A percentile compares a stretch with the other conserved stretches of the same genome.
Conservation (phyloP, 495 filamentous ascomycete species). For the Aspergillus taichungensis region DNA sequence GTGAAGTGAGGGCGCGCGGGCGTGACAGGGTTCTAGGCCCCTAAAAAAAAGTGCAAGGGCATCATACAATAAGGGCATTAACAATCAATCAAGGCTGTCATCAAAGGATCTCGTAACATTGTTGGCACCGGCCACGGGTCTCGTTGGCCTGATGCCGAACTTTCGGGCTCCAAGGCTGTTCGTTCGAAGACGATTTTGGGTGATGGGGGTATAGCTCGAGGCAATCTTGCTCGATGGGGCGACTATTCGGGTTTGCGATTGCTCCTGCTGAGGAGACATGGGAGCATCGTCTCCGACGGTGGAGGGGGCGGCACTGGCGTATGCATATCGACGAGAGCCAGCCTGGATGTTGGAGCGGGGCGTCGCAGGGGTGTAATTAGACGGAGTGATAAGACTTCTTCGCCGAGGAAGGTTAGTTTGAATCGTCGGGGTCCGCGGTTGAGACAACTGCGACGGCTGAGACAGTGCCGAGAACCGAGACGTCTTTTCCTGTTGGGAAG, state of each 20-base stretch:
- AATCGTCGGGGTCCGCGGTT: conserved; percentile 34
- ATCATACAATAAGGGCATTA: background rate
- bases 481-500: conserved; percentile 17
- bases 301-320: conserved; percentile 20
- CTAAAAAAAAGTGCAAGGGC: background rate
- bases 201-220: conserved; percentile 35
- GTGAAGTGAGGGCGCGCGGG: background rate
- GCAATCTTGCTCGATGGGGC: conserved; percentile 32
- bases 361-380: conserved; percentile 31
- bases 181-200: conserved; percentile 29
- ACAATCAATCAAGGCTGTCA: conserved; percentile 29
- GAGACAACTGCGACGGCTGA: conserved; percentile 18
- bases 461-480: conserved; percentile 11
- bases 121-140: conserved; percentile 22
- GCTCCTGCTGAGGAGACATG: conserved; percentile 15
- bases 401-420: conserved; percentile 35
- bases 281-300: conserved; percentile 17
- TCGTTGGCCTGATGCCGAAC: conserved; percentile 25
- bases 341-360: conserved; percentile 36
- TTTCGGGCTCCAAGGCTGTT: conserved; percentile 34
- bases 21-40: background rate
- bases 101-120: conserved; percentile 23
- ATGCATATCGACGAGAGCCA: conserved; percentile 39
- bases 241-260: conserved; percentile 28
- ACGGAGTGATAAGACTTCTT: conserved; percentile 31